These are phyloP conservation scores for Arctostaphylos glauca DNA, from an alignment of 148 eudicot species.

Conservation along the genomic window DNA sequence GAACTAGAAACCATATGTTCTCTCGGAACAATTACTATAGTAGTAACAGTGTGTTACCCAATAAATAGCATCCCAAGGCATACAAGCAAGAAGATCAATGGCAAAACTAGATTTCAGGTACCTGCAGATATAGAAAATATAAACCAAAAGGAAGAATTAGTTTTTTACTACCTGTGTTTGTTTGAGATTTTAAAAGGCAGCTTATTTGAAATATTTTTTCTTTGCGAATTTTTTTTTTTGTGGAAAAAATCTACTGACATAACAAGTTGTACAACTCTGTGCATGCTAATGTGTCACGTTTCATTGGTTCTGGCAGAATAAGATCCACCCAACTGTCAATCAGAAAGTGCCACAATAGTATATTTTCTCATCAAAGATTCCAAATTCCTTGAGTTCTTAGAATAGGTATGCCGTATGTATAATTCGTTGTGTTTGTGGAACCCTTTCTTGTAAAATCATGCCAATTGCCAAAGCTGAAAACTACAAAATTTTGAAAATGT, in stretches of 20 bases:
- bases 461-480: neutral
- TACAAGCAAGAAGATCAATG: slow-evolving; percentile 69
- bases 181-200: too few species aligned
- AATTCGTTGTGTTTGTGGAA: too few species aligned
- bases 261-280: too few species aligned
- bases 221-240: neutral
- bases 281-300: too few species aligned
- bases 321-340: too few species aligned
- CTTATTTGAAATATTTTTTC: neutral
- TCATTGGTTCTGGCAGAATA: too few species aligned
- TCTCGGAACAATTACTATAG: neutral
- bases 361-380: too few species aligned
- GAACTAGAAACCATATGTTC: neutral
- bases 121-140: slow-evolving; percentile 35
- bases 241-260: too few species aligned
- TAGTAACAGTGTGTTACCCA: slow-evolving; percentile 47
- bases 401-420: too few species aligned
- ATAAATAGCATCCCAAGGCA: slow-evolving; percentile 93
- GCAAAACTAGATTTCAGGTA: slow-evolving; percentile 80
- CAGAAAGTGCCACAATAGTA: too few species aligned
- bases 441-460: too few species aligned
- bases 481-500: neutral
- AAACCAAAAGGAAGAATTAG: neutral
- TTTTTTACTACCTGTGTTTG: neutral
- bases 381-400: too few species aligned